Percentiles rank a stretch among this genome's conserved stretches.
Conservation (phyloP, 1,139 yeast species). For the Nakaseomyces glabratus region DNA sequence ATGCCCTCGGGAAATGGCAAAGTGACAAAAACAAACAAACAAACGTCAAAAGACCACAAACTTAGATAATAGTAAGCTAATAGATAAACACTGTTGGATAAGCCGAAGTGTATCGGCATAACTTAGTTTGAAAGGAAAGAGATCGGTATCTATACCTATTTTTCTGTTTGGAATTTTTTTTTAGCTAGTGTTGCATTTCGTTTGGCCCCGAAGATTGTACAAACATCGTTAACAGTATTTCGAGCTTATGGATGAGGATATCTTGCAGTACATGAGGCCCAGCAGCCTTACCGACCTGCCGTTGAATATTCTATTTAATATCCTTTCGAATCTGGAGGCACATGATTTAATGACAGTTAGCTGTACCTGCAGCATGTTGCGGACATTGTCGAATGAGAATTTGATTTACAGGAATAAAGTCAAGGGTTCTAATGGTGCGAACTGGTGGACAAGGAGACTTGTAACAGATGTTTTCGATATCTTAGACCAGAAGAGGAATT, state of each 20-base stretch:
- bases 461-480: conserved; percentile 18
- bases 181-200: too few species aligned
- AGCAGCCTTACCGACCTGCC: conserved; percentile 14
- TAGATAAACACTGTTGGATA: too few species aligned
- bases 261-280: conserved; percentile 4
- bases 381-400: conserved; percentile 22
- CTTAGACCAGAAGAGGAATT: conserved; percentile 13
- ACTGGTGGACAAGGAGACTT: conserved; percentile 18
- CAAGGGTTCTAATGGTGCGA: conserved; percentile 13
- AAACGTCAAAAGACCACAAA: too few species aligned
- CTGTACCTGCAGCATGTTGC: conserved; percentile 20
- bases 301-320: conserved; percentile 20
- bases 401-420: conserved; percentile 15
- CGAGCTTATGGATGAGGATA: conserved; percentile 6
- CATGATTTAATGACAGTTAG: conserved; percentile 21
- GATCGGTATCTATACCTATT: too few species aligned
- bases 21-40: too few species aligned
- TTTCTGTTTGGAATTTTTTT: too few species aligned
- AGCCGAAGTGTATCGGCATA: too few species aligned
- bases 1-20: too few species aligned
- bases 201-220: too few species aligned
- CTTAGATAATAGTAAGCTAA: too few species aligned
- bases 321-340: conserved; percentile 20
- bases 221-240: too few species aligned
- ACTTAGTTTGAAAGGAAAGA: too few species aligned